These are phyloP conservation scores for Macrocystidia cucumis DNA, from an alignment of 1,284 basidiomycete species.

Conservation along the genomic window DNA sequence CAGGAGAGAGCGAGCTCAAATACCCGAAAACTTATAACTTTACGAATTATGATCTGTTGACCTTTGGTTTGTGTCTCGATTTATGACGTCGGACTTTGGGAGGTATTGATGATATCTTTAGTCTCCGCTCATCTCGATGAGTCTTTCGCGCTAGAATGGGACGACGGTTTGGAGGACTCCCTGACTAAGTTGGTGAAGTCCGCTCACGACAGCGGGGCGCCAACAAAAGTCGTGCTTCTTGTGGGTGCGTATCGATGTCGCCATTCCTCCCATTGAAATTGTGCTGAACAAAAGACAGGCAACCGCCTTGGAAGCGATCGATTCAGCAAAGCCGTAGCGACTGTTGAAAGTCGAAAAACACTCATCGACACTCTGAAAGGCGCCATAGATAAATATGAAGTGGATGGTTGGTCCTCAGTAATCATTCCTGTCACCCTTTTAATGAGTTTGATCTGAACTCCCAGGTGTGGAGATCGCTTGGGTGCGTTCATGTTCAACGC, in stretches of 20 bases:
- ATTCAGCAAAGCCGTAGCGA: conserved; percentile 58
- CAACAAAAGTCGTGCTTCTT: conserved; percentile 62
- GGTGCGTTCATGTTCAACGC: conserved; percentile 19
- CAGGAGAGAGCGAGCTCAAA: no score
- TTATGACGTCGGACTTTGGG: no score
- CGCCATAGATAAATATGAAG: conserved; percentile 51
- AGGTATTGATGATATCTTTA: no score
- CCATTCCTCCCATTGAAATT: conserved; percentile 1
- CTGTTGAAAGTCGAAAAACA: conserved; percentile 37
- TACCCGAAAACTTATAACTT: no score
- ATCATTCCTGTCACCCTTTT: not conserved
- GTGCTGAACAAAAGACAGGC: conserved; percentile 18
- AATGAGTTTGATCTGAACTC: not conserved
- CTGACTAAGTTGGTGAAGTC: conserved; percentile 56
- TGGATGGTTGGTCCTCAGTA: conserved; percentile 55
- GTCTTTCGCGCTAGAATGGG: conserved; percentile 32
- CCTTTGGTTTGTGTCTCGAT: no score
- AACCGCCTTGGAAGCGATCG: conserved; percentile 50
- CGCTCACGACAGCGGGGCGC: conserved; percentile 50
- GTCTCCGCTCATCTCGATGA: no score
- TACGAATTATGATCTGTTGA: no score
- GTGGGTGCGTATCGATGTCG: conserved; percentile 40
- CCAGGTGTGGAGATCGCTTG: conserved; percentile 69
- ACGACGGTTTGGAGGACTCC: conserved; percentile 42
- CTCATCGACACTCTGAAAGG: conserved; percentile 55